Percentiles rank a stretch among this genome's conserved stretches.
Conservation (phyloP, 1,284 basidiomycete species). For the Trichosporon sp. region DNA sequence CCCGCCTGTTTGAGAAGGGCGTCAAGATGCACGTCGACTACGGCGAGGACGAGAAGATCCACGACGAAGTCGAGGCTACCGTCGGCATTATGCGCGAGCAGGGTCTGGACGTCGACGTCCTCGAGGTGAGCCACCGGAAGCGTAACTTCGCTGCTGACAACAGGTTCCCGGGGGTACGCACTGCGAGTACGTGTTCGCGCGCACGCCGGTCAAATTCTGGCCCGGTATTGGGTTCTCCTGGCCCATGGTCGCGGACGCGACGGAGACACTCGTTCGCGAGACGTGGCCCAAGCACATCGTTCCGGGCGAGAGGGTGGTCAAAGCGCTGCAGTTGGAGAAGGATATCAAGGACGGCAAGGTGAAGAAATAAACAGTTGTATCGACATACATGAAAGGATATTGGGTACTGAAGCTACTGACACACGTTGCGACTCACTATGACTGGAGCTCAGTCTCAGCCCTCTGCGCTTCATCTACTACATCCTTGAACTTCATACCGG, state of each 20-base stretch:
- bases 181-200: constrained; percentile 27
- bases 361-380: not conserved
- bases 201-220: constrained; percentile 22
- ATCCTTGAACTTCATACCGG: not conserved
- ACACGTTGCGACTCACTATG: not conserved
- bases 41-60: constrained; percentile 27
- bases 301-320: not conserved
- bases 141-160: not conserved
- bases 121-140: constrained; percentile 9
- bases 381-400: not conserved
- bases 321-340: not conserved
- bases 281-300: not conserved
- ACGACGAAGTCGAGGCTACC: constrained; percentile 21
- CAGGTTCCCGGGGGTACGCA: constrained; percentile 25
- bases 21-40: constrained; percentile 26
- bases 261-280: not conserved
- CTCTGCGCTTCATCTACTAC: not conserved
- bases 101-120: constrained; percentile 24
- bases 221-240: constrained; percentile 27
- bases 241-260: constrained; percentile 22
- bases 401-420: not conserved
- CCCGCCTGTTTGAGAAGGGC: constrained; percentile 25
- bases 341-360: not conserved
- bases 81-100: constrained; percentile 21
- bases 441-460: not conserved